These are phyloP conservation scores for Colletotrichum aenigma DNA, from an alignment of 2,329 filamentous ascomycete genomes.

Conservation along the genomic window DNA sequence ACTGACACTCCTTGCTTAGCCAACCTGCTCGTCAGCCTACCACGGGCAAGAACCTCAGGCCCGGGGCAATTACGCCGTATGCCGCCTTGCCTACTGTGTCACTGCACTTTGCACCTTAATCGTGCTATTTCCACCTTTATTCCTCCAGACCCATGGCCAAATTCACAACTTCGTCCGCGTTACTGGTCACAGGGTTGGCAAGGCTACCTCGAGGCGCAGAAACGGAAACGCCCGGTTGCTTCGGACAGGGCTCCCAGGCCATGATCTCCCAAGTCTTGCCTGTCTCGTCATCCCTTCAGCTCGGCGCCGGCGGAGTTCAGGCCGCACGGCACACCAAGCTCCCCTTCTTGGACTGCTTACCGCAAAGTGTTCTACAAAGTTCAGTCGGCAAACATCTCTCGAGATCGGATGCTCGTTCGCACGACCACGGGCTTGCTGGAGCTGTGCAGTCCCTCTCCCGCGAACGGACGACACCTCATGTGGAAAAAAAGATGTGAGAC, in stretches of 20 bases:
- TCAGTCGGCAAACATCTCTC: neutral
- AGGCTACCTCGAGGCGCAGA: conserved; percentile 12
- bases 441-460: neutral
- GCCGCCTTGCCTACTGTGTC: conserved; percentile 12
- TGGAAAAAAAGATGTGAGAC: conserved; percentile 1
- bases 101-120: conserved; percentile 14
- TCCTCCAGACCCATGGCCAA: neutral
- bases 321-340: conserved; percentile 1
- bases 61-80: neutral
- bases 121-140: conserved; percentile 6
- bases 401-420: neutral
- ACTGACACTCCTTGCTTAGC: conserved; percentile 10
- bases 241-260: conserved; percentile 12
- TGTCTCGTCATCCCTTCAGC: conserved; percentile 12
- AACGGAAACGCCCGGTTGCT: conserved; percentile 11
- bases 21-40: conserved; percentile 3
- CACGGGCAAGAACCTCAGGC: neutral
- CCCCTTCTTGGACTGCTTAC: neutral
- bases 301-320: neutral
- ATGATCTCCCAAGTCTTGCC: conserved; percentile 11
- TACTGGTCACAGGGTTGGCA: conserved; percentile 12
- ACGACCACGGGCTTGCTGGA: neutral
- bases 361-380: neutral
- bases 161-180: neutral
- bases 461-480: neutral